These are phyloP conservation scores for Bipolaris sorokiniana DNA, from an alignment of 2,329 filamentous ascomycete species.

Conservation along the genomic window DNA sequence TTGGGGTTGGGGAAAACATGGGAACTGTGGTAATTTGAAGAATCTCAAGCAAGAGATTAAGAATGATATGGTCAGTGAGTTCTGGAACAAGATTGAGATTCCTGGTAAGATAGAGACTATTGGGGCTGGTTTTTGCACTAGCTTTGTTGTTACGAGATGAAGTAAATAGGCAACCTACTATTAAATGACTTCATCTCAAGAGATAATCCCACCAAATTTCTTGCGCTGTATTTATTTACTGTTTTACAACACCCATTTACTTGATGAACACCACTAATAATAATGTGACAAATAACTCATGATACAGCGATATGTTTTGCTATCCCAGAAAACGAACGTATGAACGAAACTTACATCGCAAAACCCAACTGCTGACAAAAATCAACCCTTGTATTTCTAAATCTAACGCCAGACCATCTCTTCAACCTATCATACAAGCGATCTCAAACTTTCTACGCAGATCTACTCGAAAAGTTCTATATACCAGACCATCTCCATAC, in stretches of 20 bases:
- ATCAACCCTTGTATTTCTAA: background rate
- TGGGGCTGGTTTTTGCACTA: conserved; percentile 38
- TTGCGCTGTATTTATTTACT: too few species aligned
- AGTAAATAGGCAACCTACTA: too few species aligned
- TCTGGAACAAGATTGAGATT: conserved; percentile 39
- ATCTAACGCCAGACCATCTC: too few species aligned
- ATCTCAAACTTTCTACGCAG: background rate
- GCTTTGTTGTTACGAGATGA: conserved; percentile 31
- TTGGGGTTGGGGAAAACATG: conserved; percentile 98
- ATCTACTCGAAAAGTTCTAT: background rate
- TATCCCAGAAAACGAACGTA: too few species aligned
- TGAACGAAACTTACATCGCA: too few species aligned
- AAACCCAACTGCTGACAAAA: too few species aligned
- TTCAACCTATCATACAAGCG: background rate
- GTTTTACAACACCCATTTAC: too few species aligned
- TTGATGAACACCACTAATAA: too few species aligned
- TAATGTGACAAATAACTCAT: too few species aligned
- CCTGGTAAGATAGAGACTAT: conserved; percentile 30
- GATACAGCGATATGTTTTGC: too few species aligned
- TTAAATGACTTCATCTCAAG: too few species aligned
- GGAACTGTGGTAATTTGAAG: conserved; percentile 75
- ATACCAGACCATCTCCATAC: background rate
- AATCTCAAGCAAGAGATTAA: conserved; percentile 18
- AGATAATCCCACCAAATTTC: too few species aligned
- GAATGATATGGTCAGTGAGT: conserved; percentile 38